phyloP scores from a whole-genome alignment of 2,329 filamentous ascomycete species.

The Juglanconis oblonga region DNA sequence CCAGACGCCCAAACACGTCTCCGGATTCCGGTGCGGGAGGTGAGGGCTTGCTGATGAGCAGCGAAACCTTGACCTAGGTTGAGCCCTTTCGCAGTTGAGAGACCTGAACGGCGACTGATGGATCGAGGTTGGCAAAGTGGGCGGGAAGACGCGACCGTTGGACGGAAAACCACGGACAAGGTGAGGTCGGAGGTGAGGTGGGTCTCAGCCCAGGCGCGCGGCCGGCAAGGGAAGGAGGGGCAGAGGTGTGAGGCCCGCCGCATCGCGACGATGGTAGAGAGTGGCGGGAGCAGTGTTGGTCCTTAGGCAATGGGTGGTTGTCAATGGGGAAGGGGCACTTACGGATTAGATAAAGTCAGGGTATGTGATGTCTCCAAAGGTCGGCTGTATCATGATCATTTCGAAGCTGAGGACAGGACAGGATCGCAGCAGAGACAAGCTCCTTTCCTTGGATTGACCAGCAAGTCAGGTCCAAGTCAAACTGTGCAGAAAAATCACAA shows the following conservation, averaged over 20 bases:
- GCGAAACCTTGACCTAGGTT: neutral
- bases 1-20: too few relatives aligned
- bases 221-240: conserved; percentile 12
- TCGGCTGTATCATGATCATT: conserved; percentile 13
- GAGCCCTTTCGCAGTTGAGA: neutral
- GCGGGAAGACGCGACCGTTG: neutral
- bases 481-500: neutral
- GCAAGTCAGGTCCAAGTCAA: neutral
- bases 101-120: neutral
- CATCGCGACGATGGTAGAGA: neutral
- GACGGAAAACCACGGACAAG: neutral
- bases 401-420: conserved; percentile 1
- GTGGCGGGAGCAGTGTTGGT: neutral
- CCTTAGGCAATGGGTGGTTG: neutral
- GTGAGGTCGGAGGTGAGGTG: conserved; percentile 1
- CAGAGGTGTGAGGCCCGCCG: neutral
- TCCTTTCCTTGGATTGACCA: conserved; percentile 3
- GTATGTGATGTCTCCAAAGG: conserved; percentile 6
- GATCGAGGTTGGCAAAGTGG: neutral
- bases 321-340: neutral
- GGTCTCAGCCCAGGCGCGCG: neutral
- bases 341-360: conserved; percentile 9
- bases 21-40: neutral
- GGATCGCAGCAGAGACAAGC: conserved; percentile 4
- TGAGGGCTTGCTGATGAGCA: neutral